Evolutionary conservation across 78 protist genomes (phyloP).

Genomic region (Polysphondylium violaceum): DNA sequence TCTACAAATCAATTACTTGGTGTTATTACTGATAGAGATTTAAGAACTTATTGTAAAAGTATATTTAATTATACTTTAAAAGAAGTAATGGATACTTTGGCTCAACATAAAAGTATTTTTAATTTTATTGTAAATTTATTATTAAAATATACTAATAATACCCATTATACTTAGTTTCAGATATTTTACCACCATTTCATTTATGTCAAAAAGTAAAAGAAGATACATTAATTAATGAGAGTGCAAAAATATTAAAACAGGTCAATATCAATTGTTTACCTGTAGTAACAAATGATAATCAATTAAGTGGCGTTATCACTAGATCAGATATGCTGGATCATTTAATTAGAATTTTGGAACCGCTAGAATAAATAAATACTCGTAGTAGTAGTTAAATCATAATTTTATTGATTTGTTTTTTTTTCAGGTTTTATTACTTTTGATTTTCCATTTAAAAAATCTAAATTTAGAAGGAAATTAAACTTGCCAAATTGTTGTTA

Average conservation of each 20-base stretch:
- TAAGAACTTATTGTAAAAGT: conserved; percentile 25
- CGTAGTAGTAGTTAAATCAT: background rate
- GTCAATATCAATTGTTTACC: conserved; percentile 39
- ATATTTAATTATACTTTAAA: conserved; percentile 1
- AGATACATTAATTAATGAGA: background rate
- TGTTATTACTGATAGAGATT: conserved; percentile 44
- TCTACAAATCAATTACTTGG: conserved; percentile 9
- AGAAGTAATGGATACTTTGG: conserved; percentile 36
- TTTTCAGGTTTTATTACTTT: too few species aligned
- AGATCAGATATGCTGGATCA: conserved; percentile 70
- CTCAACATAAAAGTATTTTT: conserved; percentile 16
- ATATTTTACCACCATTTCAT: conserved; percentile 25
- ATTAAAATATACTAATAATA: background rate
- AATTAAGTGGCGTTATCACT: conserved; percentile 32
- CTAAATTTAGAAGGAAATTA: background rate
- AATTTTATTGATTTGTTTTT: background rate
- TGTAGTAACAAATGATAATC: conserved; percentile 24
- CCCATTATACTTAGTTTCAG: background rate
- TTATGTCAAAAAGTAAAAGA: conserved; percentile 1
- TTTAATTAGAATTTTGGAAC: conserved; percentile 57
- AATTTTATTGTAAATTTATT: background rate
- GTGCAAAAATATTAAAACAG: conserved; percentile 14
- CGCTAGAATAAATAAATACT: background rate
- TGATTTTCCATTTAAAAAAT: too few species aligned
- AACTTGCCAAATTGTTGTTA: background rate